phyloP scores from a whole-genome alignment of 2,329 filamentous ascomycete genomes.

The Rhinocladiella mackenziei region DNA sequence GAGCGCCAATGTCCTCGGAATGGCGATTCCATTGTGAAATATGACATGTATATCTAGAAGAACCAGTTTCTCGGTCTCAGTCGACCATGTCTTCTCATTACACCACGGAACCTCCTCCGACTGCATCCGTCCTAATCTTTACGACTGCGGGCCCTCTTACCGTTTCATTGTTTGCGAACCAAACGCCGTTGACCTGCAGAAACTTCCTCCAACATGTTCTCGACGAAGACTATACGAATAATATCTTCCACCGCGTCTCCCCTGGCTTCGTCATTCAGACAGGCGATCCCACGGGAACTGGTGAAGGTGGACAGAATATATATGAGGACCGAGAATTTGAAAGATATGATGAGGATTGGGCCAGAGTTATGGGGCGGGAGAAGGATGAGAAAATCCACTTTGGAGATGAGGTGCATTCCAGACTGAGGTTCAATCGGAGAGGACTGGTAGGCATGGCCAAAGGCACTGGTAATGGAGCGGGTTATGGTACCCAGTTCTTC shows the following conservation, averaged over 20 bases:
- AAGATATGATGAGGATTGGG: slow-evolving; percentile 49
- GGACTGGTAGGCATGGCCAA: slow-evolving; percentile 97
- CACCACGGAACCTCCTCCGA: slow-evolving; percentile 91
- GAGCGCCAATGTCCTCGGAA: no score
- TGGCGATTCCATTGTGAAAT: no score
- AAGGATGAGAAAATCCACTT: slow-evolving; percentile 61
- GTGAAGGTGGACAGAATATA: slow-evolving; percentile 75
- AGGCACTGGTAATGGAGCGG: slow-evolving; percentile 48
- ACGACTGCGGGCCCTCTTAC: slow-evolving; percentile 86
- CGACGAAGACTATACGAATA: slow-evolving; percentile 92
- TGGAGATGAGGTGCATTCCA: slow-evolving; percentile 85
- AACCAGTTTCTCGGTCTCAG: neutral
- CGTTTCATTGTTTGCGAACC: slow-evolving; percentile 91
- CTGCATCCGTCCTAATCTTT: slow-evolving; percentile 83
- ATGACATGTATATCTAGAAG: no score
- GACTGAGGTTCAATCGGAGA: slow-evolving; percentile 86
- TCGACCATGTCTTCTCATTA: slow-evolving; percentile 77
- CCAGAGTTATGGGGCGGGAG: slow-evolving; percentile 48
- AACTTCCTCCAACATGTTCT: slow-evolving; percentile 95
- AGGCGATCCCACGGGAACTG: slow-evolving; percentile 85
- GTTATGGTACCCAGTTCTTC: slow-evolving; percentile 97
- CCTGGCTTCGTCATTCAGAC: slow-evolving; percentile 92
- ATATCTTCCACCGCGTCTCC: slow-evolving; percentile 88
- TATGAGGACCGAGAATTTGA: slow-evolving; percentile 65
- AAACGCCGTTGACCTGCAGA: slow-evolving; percentile 83